Evolutionary conservation across 2,329 filamentous ascomycete genomes (phyloP).

Genomic region (Hortaea sp.): DNA sequence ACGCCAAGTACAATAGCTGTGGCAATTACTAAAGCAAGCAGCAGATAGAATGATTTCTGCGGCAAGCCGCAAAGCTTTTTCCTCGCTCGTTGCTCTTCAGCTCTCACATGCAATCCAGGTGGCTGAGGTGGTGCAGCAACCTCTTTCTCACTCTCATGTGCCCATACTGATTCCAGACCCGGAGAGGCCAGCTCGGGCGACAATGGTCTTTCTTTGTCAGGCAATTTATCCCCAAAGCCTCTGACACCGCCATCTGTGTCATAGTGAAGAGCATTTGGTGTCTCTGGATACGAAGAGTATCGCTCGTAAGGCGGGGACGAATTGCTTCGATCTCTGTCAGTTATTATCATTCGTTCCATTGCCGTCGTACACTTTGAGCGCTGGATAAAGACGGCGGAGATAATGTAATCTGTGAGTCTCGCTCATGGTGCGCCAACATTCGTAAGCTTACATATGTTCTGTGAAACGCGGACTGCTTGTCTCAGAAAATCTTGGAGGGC

Average conservation of each 20-base stretch:
- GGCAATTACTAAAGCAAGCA: slow-evolving; percentile 17
- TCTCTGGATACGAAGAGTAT: slow-evolving; percentile 4
- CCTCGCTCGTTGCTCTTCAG: slow-evolving; percentile 1
- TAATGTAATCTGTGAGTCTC: not conserved
- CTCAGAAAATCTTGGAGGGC: slow-evolving; percentile 13
- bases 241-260: slow-evolving; percentile 4
- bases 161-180: slow-evolving; percentile 18
- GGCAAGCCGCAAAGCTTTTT: slow-evolving; percentile 14
- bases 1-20: slow-evolving; percentile 25
- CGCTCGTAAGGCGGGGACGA: slow-evolving; percentile 12
- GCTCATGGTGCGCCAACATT: not conserved
- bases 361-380: not conserved
- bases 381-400: not conserved
- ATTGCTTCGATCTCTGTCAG: slow-evolving; percentile 5
- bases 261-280: slow-evolving; percentile 10
- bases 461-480: slow-evolving; percentile 13
- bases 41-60: slow-evolving; percentile 9
- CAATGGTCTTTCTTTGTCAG: slow-evolving; percentile 13
- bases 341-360: not conserved
- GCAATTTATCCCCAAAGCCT: slow-evolving; percentile 9
- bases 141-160: slow-evolving; percentile 21
- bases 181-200: slow-evolving; percentile 18
- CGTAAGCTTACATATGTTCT: slow-evolving; percentile 17
- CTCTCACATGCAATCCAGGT: slow-evolving; percentile 6
- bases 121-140: slow-evolving; percentile 12